Evolutionary conservation across 306 rosid genomes (phyloP), one percentile per base, ranked within the genome.

Genomic region (Casuarina glauca): DNA sequence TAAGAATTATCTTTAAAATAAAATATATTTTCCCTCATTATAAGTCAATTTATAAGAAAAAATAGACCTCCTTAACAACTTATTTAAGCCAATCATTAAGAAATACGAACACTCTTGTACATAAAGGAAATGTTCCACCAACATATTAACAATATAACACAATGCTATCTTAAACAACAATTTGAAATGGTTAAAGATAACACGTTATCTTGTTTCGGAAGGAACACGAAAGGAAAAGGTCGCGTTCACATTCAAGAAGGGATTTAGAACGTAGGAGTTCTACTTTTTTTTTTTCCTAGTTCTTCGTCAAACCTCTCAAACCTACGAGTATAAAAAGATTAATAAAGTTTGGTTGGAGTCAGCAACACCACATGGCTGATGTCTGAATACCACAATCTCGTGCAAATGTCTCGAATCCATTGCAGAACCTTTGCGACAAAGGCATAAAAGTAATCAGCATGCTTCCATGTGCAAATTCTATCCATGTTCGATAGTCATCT

Each of bases 361-460:
- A 49, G 35, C 42, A 74, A 51, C 39, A 12, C 58, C 82, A 77
- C 79, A 50, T 54, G 84, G 74, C 15, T 80, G 76, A 74, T 81
- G 83, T 78, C 20, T 75, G 85, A 76, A 79, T 79, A 63, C 66
- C 80, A 77, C 61, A 6, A 62, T 20, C 26, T 45, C 41, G 6
- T 38, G 51, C 17, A 78, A 38, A 45, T 58, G 70, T 77, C 70
- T 61, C 8, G 0, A 45, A 38, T 35, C 46, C n/a, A 9, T 46
- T 51, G 57, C 42, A 51, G 6, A 44, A 53, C 51, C 63, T 83
- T 50, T 69, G 16, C 26, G 32, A 9, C 51, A 57, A 55, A 49
- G 45, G 43, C 60, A 60, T 53, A 45, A 36, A 66, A 62, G 64
- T 58, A 58, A 3, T 39, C 26, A 26, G 11, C 32, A 43, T 5